Evolutionary conservation across 2,329 filamentous ascomycete genomes (phyloP).

Genomic region (Xylaria multiplex): DNA sequence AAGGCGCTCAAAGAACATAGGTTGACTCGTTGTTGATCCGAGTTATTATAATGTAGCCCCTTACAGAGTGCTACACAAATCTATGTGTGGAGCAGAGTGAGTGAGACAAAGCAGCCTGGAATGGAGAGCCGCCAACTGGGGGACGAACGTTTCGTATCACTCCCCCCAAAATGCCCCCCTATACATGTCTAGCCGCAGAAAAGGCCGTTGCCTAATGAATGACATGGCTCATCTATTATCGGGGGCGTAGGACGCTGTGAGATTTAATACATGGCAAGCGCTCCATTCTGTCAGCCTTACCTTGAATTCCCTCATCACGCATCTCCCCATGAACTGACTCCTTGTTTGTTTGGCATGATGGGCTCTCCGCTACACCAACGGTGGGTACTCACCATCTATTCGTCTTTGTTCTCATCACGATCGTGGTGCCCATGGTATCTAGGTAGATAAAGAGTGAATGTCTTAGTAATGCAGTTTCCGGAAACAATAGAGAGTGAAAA

Average conservation of each 20-base stretch:
- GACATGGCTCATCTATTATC: constrained; percentile 10
- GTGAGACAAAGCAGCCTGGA: constrained; percentile 45
- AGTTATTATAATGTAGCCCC: constrained; percentile 40
- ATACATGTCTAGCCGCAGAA: constrained; percentile 16
- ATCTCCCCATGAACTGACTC: neutral
- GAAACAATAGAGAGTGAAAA: constrained; percentile 43
- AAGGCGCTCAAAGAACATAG: constrained; percentile 44
- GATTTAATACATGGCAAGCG: neutral
- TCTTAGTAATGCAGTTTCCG: constrained; percentile 38
- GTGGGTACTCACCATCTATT: neutral
- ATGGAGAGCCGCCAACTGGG: constrained; percentile 44
- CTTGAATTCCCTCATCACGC: neutral
- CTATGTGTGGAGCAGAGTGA: constrained; percentile 31
- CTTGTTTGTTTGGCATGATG: neutral
- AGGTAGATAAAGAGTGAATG: constrained; percentile 40
- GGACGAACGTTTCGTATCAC: constrained; percentile 29
- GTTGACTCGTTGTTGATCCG: constrained; percentile 40
- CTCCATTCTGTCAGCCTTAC: constrained; percentile 23
- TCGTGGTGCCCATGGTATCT: constrained; percentile 32
- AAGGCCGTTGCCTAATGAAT: neutral
- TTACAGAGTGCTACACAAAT: constrained; percentile 28
- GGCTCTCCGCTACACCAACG: neutral
- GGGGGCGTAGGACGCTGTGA: neutral
- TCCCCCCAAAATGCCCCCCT: constrained; percentile 32
- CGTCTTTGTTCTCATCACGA: constrained; percentile 40